These are phyloP conservation scores for Prunus davidiana DNA, from an alignment of 306 rosid genomes.

Conservation along the genomic window DNA sequence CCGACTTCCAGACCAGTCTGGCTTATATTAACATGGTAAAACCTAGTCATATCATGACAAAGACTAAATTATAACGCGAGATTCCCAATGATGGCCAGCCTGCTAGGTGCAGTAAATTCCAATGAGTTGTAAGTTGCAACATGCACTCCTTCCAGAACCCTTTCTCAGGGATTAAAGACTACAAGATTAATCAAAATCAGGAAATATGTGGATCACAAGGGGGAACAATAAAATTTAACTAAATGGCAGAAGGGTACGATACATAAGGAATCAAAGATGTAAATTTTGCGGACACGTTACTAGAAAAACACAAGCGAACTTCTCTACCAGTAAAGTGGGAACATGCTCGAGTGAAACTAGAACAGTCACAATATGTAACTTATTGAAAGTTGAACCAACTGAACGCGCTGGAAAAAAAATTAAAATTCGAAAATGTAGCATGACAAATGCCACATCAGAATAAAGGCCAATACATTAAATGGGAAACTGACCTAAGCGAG, in stretches of 20 bases:
- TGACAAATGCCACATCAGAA: slow-evolving; percentile 52
- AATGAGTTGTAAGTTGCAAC: slow-evolving; percentile 10
- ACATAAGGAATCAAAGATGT: slow-evolving; percentile 17
- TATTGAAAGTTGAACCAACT: slow-evolving; percentile 43
- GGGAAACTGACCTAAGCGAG: slow-evolving; percentile 85
- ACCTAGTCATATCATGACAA: not conserved
- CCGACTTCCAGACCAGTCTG: not conserved
- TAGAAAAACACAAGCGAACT: slow-evolving; percentile 23
- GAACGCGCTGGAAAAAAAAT: slow-evolving; percentile 34
- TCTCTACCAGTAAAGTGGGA: not conserved
- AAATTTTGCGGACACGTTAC: slow-evolving; percentile 7
- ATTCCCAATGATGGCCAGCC: slow-evolving; percentile 14
- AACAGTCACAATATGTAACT: slow-evolving; percentile 38
- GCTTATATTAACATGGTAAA: not conserved
- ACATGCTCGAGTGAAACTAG: slow-evolving; percentile 28
- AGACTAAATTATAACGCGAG: not conserved
- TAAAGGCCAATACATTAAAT: slow-evolving; percentile 68
- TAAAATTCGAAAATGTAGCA: slow-evolving; percentile 46
- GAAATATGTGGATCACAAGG: slow-evolving; percentile 14
- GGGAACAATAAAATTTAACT: slow-evolving; percentile 2
- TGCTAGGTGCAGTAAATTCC: slow-evolving; percentile 17
- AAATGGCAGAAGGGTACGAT: slow-evolving; percentile 20
- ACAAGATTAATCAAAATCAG: slow-evolving; percentile 26
- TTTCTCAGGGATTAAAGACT: slow-evolving; percentile 7
- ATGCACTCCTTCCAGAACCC: not conserved